Evolutionary conservation across 2,329 filamentous ascomycete species (phyloP).

Genomic region (Calycina marina): DNA sequence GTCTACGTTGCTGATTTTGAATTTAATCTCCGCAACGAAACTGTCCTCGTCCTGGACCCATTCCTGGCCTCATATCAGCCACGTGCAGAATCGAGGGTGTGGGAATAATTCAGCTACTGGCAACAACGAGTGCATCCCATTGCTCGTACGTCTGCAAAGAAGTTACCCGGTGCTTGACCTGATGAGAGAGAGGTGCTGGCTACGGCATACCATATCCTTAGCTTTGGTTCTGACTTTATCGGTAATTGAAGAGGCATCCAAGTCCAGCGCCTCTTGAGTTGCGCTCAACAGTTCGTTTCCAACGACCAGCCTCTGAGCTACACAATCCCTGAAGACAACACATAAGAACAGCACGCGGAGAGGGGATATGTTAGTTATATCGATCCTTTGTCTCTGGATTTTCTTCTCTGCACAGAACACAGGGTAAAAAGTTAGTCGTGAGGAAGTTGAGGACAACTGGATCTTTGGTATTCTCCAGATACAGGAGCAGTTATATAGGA

Average conservation of each 20-base stretch:
- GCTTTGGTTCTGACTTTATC: conserved; percentile 9
- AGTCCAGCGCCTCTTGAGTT: conserved; percentile 8
- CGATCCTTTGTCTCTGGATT: no score
- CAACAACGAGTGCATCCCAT: conserved; percentile 10
- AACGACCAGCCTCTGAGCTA: conserved; percentile 9
- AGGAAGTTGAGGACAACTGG: no score
- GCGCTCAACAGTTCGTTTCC: conserved; percentile 9
- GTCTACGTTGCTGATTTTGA: no score
- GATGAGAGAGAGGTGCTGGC: conserved; percentile 5
- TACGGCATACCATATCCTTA: conserved; percentile 7
- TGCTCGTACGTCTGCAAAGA: conserved; percentile 8
- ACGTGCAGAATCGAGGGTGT: no score
- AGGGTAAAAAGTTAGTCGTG: no score
- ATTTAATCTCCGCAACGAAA: no score
- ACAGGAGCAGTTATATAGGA: no score
- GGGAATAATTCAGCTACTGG: no score
- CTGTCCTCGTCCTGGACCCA: no score
- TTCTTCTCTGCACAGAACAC: no score
- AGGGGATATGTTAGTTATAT: conserved; percentile 8
- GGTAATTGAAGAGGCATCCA: conserved; percentile 8
- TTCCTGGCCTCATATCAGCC: no score
- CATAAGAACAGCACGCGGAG: conserved; percentile 10
- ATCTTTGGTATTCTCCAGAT: no score
- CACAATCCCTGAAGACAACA: conserved; percentile 9
- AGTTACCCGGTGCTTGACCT: conserved; percentile 9